Conservation (phyloP, 768 basidiomycete species). For the Sarcomyxa edulis region DNA sequence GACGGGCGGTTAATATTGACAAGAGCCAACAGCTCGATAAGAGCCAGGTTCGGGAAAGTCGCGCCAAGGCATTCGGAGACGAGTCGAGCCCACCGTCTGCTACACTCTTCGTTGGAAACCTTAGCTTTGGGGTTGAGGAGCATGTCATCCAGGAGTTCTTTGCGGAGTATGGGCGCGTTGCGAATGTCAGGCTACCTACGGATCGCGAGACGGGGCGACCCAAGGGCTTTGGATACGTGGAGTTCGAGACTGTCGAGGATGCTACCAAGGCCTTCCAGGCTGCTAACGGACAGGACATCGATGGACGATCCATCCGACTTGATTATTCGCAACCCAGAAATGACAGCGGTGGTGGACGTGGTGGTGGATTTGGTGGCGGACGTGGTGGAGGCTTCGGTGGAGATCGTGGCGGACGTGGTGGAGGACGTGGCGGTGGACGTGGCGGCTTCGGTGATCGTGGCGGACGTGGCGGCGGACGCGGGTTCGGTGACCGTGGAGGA, state of each 20-base stretch:
- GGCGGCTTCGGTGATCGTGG: slow-evolving; percentile 27
- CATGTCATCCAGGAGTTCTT: slow-evolving; percentile 89
- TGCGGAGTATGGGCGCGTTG: slow-evolving; percentile 79
- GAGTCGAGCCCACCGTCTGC: slow-evolving; percentile 54
- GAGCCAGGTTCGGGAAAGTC: slow-evolving; percentile 52
- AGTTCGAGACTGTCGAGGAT: slow-evolving; percentile 76
- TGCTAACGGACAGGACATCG: slow-evolving; percentile 67
- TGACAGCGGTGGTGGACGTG: slow-evolving; percentile 43
- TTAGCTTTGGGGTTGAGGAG: slow-evolving; percentile 76
- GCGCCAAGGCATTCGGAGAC: slow-evolving; percentile 78
- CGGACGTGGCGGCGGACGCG: slow-evolving; percentile 22
- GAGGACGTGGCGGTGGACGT: slow-evolving; percentile 36
- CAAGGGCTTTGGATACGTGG: slow-evolving; percentile 97
- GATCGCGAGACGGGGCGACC: slow-evolving; percentile 86
- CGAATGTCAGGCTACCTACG: slow-evolving; percentile 85
- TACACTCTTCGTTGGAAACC: slow-evolving; percentile 88
- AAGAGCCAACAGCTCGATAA: slow-evolving; percentile 62
- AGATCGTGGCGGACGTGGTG: slow-evolving; percentile 42
- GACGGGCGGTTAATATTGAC: slow-evolving; percentile 84
- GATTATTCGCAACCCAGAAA: slow-evolving; percentile 87
- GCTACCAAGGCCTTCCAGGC: slow-evolving; percentile 79
- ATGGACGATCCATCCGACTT: slow-evolving; percentile 74
- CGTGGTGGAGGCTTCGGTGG: slow-evolving; percentile 35
- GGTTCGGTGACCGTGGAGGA: slow-evolving; percentile 28
- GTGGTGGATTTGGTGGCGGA: slow-evolving; percentile 33